These are phyloP conservation scores for Nematodospora anomalae DNA, from an alignment of 1,139 yeast species.

Conservation along the genomic window DNA sequence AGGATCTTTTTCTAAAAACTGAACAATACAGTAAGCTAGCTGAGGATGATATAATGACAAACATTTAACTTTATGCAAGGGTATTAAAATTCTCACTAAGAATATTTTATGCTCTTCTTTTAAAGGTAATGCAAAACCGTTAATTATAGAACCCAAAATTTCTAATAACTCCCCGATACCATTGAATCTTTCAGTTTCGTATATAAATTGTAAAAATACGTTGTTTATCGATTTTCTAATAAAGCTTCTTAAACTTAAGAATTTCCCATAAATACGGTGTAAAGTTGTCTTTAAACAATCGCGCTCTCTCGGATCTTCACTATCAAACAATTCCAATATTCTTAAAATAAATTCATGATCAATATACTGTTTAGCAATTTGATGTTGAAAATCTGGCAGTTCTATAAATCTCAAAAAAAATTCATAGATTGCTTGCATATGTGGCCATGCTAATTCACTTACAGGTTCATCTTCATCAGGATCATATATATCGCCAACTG, in stretches of 20 bases:
- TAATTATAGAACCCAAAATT: constrained; percentile 92
- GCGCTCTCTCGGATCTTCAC: constrained; percentile 95
- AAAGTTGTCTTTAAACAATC: constrained; percentile 92
- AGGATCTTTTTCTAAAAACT: constrained; percentile 93
- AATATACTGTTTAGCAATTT: constrained; percentile 87
- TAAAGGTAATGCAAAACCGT: constrained; percentile 95
- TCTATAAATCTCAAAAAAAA: constrained; percentile 90
- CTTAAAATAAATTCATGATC: constrained; percentile 86
- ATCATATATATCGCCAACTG: constrained; percentile 91
- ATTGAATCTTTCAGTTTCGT: constrained; percentile 94
- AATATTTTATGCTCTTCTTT: constrained; percentile 96
- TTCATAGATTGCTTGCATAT: constrained; percentile 95
- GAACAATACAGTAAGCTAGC: constrained; percentile 94
- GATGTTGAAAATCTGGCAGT: constrained; percentile 92
- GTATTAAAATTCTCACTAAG: constrained; percentile 82
- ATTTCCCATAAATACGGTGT: constrained; percentile 95
- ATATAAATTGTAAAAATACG: constrained; percentile 87
- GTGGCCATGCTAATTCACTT: constrained; percentile 97
- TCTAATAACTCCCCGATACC: constrained; percentile 95
- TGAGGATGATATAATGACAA: constrained; percentile 93
- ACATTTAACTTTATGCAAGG: constrained; percentile 89
- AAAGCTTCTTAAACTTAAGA: constrained; percentile 83
- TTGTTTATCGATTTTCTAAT: constrained; percentile 90
- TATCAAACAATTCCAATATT: constrained; percentile 84
- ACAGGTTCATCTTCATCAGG: constrained; percentile 99